Evolutionary conservation across 352 stramenopile species (phyloP).

Genomic region (Phytophthora fragariaefolia): DNA sequence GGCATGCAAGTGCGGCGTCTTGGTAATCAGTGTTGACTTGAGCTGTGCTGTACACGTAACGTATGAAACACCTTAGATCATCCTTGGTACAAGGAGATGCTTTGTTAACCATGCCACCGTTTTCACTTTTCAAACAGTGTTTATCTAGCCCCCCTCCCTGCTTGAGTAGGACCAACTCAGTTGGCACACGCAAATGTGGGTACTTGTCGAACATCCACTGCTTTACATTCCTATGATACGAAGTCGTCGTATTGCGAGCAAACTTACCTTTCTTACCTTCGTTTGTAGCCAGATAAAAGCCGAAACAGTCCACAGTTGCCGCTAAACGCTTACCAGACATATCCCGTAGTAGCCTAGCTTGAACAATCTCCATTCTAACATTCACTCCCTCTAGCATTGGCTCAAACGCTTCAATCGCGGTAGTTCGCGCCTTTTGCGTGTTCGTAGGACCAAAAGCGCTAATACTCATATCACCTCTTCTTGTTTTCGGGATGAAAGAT

Average conservation of each 20-base stretch:
- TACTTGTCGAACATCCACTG: slow-evolving; percentile 10
- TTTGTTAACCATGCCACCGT: too few species aligned
- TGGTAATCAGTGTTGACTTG: slow-evolving; percentile 31
- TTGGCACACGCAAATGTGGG: slow-evolving; percentile 9
- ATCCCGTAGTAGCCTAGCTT: slow-evolving; percentile 6
- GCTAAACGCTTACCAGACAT: slow-evolving; percentile 6
- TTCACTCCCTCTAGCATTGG: neutral
- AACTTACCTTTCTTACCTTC: slow-evolving; percentile 29
- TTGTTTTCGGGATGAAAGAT: too few species aligned
- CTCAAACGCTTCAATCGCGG: slow-evolving; percentile 7
- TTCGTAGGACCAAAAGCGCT: slow-evolving; percentile 9
- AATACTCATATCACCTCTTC: too few species aligned
- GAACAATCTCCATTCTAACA: slow-evolving; percentile 9
- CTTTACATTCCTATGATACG: slow-evolving; percentile 19
- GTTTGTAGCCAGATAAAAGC: slow-evolving; percentile 15
- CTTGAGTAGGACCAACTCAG: slow-evolving; percentile 14
- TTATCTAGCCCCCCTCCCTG: slow-evolving; percentile 17
- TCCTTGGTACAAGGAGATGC: too few species aligned
- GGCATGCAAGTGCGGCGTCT: slow-evolving; percentile 33
- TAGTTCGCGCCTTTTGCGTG: slow-evolving; percentile 18
- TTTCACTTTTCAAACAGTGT: slow-evolving; percentile 30
- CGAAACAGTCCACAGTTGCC: slow-evolving; percentile 10
- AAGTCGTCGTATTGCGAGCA: slow-evolving; percentile 8
- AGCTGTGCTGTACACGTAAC: slow-evolving; percentile 7
- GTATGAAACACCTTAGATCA: slow-evolving; percentile 20